A percentile compares a stretch with the other conserved stretches of the same genome.
Conservation (phyloP, 2,329 filamentous ascomycete genomes). For the Trichoderma endophyticum region DNA sequence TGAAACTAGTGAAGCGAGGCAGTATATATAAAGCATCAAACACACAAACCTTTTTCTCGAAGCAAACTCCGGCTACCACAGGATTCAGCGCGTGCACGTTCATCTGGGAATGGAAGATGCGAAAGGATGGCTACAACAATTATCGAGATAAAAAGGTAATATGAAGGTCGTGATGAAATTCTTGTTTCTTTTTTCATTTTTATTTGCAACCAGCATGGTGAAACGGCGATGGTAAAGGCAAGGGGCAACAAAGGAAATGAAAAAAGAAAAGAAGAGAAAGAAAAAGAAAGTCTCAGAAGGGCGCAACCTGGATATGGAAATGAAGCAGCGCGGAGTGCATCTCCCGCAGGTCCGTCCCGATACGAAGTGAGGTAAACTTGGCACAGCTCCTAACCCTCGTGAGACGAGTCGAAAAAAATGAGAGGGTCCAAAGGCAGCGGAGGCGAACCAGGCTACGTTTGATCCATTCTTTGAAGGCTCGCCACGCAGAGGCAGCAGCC, state of each 20-base stretch:
- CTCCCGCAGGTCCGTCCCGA: neutral
- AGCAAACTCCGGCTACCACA: neutral
- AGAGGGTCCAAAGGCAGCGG: neutral
- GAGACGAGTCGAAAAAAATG: neutral
- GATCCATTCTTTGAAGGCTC: neutral
- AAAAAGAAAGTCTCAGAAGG: neutral
- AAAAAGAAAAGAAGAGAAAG: neutral
- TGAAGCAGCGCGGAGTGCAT: neutral
- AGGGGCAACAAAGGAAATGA: neutral
- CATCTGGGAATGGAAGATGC: neutral
- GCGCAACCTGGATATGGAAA: neutral
- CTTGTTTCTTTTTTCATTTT: neutral
- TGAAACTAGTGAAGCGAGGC: slow-evolving; percentile 18
- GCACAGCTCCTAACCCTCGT: neutral
- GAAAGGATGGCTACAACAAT: neutral
- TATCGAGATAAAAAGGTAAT: neutral
- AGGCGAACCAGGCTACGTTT: neutral
- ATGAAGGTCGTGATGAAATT: neutral
- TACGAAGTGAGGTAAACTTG: slow-evolving; percentile 6
- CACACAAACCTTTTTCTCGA: slow-evolving; percentile 14
- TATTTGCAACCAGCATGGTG: neutral
- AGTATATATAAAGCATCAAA: slow-evolving; percentile 20
- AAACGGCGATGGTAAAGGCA: neutral
- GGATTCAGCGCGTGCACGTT: slow-evolving; percentile 6
- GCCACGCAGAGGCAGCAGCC: neutral